phyloP scores from a whole-genome alignment of 768 basidiomycete species.

The Lactarius tabidus region DNA sequence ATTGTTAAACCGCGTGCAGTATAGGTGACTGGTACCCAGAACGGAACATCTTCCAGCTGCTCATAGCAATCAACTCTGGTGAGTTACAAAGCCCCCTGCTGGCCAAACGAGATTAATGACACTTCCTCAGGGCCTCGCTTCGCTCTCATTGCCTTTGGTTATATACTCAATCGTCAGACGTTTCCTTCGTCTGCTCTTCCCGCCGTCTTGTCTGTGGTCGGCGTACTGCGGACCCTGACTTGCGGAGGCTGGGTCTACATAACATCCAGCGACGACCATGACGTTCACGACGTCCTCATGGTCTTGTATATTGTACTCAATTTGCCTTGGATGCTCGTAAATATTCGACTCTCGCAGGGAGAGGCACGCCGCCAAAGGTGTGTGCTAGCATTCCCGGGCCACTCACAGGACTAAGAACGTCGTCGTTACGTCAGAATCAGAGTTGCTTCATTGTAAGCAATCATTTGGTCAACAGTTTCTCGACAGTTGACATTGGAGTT shows the following conservation, averaged over 20 bases:
- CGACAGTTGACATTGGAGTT: constrained; percentile 8
- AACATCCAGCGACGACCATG: constrained; percentile 80
- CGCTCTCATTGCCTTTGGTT: constrained; percentile 58
- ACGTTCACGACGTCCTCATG: constrained; percentile 85
- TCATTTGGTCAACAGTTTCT: background rate
- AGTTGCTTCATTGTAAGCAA: constrained; percentile 48
- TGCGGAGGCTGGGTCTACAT: constrained; percentile 94
- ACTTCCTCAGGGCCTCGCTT: constrained; percentile 55
- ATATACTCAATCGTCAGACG: constrained; percentile 47
- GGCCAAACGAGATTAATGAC: background rate
- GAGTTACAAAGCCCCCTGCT: constrained; percentile 21
- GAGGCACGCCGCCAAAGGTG: constrained; percentile 52
- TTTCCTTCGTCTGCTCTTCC: constrained; percentile 40
- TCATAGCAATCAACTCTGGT: constrained; percentile 84
- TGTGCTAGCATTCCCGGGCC: constrained; percentile 10
- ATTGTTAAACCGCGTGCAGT: constrained; percentile 35
- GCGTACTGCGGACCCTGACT: constrained; percentile 67
- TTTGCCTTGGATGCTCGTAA: constrained; percentile 84
- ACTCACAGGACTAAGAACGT: background rate
- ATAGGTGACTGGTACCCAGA: constrained; percentile 93
- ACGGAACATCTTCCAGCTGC: constrained; percentile 76
- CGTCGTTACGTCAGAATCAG: constrained; percentile 39
- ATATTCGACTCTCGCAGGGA: constrained; percentile 52
- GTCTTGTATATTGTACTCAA: constrained; percentile 80
- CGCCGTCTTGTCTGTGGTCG: constrained; percentile 52